Percentiles rank a stretch among this genome's conserved stretches.
Conservation (phyloP, 75 land plant species). For the Pseudotsuga menziesii region DNA sequence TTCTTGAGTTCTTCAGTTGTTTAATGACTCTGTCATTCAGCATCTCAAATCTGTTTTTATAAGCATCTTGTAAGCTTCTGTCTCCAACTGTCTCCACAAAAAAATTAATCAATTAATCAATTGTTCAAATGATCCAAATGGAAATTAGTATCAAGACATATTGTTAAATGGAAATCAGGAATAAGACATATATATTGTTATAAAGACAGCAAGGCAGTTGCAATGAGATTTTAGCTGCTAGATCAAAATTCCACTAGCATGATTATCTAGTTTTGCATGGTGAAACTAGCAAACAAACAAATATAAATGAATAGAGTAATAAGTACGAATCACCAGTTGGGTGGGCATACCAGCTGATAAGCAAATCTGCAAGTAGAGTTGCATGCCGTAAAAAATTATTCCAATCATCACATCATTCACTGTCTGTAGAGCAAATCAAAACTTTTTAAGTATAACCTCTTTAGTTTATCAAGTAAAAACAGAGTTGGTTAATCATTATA, state of each 20-base stretch:
- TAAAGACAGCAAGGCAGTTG: too few species aligned
- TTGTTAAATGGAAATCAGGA: too few species aligned
- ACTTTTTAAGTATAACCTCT: too few species aligned
- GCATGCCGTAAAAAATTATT: conserved; percentile 26
- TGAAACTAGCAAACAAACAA: too few species aligned
- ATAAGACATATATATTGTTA: too few species aligned
- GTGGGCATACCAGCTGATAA: background rate
- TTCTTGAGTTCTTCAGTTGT: background rate
- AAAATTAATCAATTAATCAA: background rate
- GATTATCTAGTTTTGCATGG: too few species aligned
- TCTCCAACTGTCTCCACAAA: background rate
- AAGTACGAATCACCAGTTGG: too few species aligned
- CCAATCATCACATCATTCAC: conserved; percentile 38
- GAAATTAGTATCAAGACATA: too few species aligned
- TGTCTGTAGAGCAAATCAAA: conserved; percentile 16
- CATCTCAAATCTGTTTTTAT: background rate
- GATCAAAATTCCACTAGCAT: too few species aligned
- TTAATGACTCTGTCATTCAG: background rate
- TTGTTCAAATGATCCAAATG: background rate
- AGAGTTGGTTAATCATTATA: too few species aligned
- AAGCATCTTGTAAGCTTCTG: background rate
- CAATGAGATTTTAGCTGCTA: background rate
- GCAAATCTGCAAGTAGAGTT: conserved; percentile 22
- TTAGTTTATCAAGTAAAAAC: too few species aligned
- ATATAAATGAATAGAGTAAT: too few species aligned